Base-by-base conservation (phyloP, 2,329 filamentous ascomycete genomes). In the Ascochyta clinopodiicola region DNA sequence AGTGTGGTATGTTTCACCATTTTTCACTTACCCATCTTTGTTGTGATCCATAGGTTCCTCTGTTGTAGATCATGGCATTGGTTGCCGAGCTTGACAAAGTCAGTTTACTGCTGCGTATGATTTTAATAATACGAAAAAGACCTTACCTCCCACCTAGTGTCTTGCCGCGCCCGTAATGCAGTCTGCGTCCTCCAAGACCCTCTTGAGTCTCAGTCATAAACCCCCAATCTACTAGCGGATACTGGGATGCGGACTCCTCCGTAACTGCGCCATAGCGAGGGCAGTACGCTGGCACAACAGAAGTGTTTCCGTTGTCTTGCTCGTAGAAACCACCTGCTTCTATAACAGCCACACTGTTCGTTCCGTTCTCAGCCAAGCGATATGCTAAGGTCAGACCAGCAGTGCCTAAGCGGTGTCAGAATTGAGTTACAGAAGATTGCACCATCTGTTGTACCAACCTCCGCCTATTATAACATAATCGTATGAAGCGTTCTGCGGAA, bases 301-400 rank as follows among this genome's bases (percentile, higher is more conserved):
- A 32, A 17, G 17, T 31, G 17, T 45, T 45, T 7, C 25, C 42
- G 25, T 45, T 45, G 29, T 45, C 49, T 19, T 42, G 32, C 43
- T 58, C 55, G 35, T 58, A 58, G 31, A 54, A 21, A 19, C 45
- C 44, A 25, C 55, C 50, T 12, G 55, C 55, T 32, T 58, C 42
- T 19, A 45, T n/a, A 9, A 45, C 42, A 34, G 42, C 42, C 10
- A 45, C 42, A 19, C n/a, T 38, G 36, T 38, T 15, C n/a, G 36
- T 38, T 7, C 36, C 36, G 19, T 19, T 8, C n/a, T 38, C 36
- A 17, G 36, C 36, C 36, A 38, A 19, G 15, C 36, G 36, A 38
- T 38, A 38, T 38, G 36, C 36, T 6, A 38, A 38, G 15, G 36
- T 38, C 31, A 32, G 13, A 15, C 31, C 31, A 12, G 31, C 31